These are phyloP conservation scores for Gymnopilus junonius DNA, from an alignment of 768 basidiomycete species.

Conservation along the genomic window DNA sequence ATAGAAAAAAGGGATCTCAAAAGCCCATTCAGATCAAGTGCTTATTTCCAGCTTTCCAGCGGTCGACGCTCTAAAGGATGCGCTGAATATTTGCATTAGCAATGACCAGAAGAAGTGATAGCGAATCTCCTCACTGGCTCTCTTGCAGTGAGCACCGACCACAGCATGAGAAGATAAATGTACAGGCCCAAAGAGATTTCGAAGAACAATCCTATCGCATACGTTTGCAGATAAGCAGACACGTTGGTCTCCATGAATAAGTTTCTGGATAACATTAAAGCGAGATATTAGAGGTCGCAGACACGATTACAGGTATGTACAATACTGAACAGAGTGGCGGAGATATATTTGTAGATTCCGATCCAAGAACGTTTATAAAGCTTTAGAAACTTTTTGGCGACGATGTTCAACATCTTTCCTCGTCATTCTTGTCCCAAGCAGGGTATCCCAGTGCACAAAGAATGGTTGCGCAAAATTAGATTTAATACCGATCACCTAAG, in stretches of 20 bases:
- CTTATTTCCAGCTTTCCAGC: no score
- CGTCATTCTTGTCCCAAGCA: conserved; percentile 87
- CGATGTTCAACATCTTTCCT: conserved; percentile 65
- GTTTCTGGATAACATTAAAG: neutral
- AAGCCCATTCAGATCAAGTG: no score
- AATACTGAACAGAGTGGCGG: conserved; percentile 3
- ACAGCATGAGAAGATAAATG: no score
- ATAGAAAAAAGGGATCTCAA: neutral
- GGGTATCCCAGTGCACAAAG: conserved; percentile 91
- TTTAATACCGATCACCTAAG: conserved; percentile 82
- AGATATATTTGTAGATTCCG: neutral
- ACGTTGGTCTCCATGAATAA: neutral
- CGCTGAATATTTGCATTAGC: no score
- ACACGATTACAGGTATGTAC: conserved; percentile 9
- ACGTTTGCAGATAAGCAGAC: neutral
- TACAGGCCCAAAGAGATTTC: neutral
- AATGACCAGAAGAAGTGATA: no score
- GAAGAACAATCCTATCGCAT: neutral
- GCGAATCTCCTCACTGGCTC: no score
- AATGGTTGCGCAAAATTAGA: conserved; percentile 96
- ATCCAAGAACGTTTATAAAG: conserved; percentile 2
- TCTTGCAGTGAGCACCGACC: no score
- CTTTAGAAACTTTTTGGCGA: conserved; percentile 39
- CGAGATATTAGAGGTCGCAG: neutral
- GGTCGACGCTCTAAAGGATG: no score